Evolutionary conservation across 2,329 filamentous ascomycete species (phyloP), one percentile per base, ranked within the genome.

Genomic region (Aspergillus sp.): DNA sequence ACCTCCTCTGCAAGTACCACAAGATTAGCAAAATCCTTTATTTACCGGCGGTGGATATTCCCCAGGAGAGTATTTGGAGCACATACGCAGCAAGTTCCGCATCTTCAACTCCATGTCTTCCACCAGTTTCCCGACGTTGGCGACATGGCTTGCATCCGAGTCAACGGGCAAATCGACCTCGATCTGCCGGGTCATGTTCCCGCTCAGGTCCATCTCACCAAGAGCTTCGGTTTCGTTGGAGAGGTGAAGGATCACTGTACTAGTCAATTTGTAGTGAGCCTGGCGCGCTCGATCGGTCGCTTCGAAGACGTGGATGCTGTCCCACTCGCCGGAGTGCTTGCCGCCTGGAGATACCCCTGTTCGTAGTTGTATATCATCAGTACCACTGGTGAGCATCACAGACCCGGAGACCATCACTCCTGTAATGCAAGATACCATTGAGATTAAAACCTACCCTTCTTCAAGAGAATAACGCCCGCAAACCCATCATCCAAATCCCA

Each of bases 51-150:
- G 62, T 31, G 44, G 55, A n/a, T 11, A 15, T 14, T n/a, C 14
- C 14, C 31, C 19, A n/a, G 9, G 27, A 41, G 3, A 40, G 24
- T 50, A 17, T 7, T 54, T 2, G 11, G 21, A 35, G 49, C 40
- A 72, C 78, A 62, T 75, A 82, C 80, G 93, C 74, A 99, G 80
- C 76, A 98, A 77, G 77, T 99, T 99, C 64, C 95, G 86, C 95
- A 99, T 98, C 84, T 97, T 96, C 74, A 97, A 86, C 80, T 99
- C 95, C 95, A 99, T 98, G 76, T 99, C 95, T 82, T 99, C 95
- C 52, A 99, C 93, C 72, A 99, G 83, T 63, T 88, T 84, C 57
- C 95, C 95, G 60, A 98, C 91, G 77, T 99, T 99, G 68, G 90
- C 90, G 68, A 99, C 95, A 80, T 99, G 95, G 75, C 90, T 91